Base-by-base conservation (phyloP, 345 rosid species). In the Camelina sativa region DNA sequence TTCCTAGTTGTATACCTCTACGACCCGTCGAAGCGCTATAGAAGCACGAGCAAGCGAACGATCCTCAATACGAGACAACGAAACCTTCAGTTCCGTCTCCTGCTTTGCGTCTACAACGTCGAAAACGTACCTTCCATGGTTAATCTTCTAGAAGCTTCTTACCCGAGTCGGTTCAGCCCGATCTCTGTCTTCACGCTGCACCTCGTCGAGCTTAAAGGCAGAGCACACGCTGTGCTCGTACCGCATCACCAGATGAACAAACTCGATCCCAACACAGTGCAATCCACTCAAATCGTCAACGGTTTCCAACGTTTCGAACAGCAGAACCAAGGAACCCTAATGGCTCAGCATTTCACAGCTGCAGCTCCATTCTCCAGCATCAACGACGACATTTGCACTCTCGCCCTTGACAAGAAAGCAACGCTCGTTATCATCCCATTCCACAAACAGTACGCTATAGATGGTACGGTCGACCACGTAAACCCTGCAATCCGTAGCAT, bases 21-120 rank as follows among this genome's bases (percentile, higher is more conserved):
- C 44, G 90, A 88, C 66, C 93, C 93, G 1, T 86, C 93, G 0
- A 82, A 80, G 66, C 85, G 89, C 17, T 88, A 77, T 69, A 57
- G 83, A 19, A 83, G 88, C 30, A 79, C 76, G 62, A 85, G 76
- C 67, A 83, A 87, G 50, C 72, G 88, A 74, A 86, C 90, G 1
- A 82, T 88, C 52, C 80, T 74, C 30, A 83, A 85, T 40, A 71
- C 72, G 2, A 64, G 72, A 19, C 37, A 72, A 69, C n/a, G 83
- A 67, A 77, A 80, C 61, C 67, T 80, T 6, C 86, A 82, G 50
- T 65, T 88, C 1, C 84, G 87, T 22, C 51, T 88, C 8, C 83
- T 88, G 7, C 79, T 87, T 5, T 88, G 93, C 22, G 51, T 88
- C 30, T 84, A 85, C 72, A 50, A 55, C 64, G 82, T 65, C 7